Conservation (phyloP, 208 protist species). For the Herpetomonas tarakana region DNA sequence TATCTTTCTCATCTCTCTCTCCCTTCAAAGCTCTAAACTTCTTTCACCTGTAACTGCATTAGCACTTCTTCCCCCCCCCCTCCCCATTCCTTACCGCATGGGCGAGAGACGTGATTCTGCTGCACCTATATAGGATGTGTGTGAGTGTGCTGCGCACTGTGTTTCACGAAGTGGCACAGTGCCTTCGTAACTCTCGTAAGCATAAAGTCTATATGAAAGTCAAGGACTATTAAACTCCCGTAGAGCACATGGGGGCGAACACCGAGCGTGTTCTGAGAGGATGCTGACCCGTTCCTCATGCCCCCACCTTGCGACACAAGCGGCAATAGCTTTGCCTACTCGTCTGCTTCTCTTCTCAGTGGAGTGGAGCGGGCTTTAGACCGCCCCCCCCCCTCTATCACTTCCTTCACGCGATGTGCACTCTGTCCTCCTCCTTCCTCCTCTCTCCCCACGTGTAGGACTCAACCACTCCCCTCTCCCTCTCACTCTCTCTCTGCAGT, state of each 20-base stretch:
- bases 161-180: too few relatives aligned
- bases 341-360: neutral
- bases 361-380: conserved; percentile 2
- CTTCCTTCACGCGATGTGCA: neutral
- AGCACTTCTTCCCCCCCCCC: too few relatives aligned
- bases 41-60: too few relatives aligned
- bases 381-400: too few relatives aligned
- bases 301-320: neutral
- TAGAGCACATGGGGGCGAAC: neutral
- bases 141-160: too few relatives aligned
- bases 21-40: too few relatives aligned
- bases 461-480: neutral
- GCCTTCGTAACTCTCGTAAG: too few relatives aligned
- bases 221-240: neutral
- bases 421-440: neutral
- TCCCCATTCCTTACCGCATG: neutral
- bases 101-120: too few relatives aligned
- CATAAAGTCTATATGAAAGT: too few relatives aligned
- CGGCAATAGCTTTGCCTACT: neutral
- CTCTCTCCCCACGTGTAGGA: neutral
- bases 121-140: too few relatives aligned
- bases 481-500: conserved; percentile 2
- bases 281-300: neutral
- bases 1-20: neutral
- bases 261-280: neutral